Base-by-base conservation (phyloP, 1,284 basidiomycete species). In the Rhodotorula sp. region DNA sequence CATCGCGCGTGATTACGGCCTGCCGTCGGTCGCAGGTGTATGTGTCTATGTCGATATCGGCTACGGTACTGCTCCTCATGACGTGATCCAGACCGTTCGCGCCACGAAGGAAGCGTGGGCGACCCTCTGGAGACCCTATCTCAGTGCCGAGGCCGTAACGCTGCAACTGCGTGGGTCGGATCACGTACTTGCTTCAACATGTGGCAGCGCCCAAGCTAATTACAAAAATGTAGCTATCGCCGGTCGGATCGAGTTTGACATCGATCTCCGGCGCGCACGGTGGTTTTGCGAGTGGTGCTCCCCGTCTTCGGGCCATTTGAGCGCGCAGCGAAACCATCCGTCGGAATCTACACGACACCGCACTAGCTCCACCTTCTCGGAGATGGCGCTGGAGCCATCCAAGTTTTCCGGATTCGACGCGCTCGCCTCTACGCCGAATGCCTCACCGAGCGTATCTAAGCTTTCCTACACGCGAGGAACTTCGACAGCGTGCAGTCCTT, bases 201-300 rank as follows among this genome's bases (percentile, higher is more conserved):
- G 29, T 37, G 3, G 5, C 12, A 18, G 24, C 33, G 49, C 54
- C 48, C 20, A n/a, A 29, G 4, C 53, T 45, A 6, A 55, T 6
- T 5, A 12, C 7, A 4, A 46, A 8, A 30, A 0, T 10, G 1
- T 45, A 77, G 76, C 76, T 6, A 70, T 77, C 44, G 76, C 73
- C 26, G 75, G 69, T 17, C 66, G 69, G 0, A 57, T 77, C 56
- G 71, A 76, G 53, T 77, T 77, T 60, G 75, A 76, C 62, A 60
- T 76, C 54, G 75, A 75, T n/a, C 51, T 63, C 2, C 62, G 56
- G 15, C 69, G 73, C 30, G 71, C 75, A 15, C 62, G 68, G 4
- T 75, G 74, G 74, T 67, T 72, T 15, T 37, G 57, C 20, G 55
- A 51, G 18, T 76, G 74, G 69, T 17, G 37, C 37, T 42, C 37